Base-by-base conservation (phyloP, 306 rosid genomes). In the Myrica gale region DNA sequence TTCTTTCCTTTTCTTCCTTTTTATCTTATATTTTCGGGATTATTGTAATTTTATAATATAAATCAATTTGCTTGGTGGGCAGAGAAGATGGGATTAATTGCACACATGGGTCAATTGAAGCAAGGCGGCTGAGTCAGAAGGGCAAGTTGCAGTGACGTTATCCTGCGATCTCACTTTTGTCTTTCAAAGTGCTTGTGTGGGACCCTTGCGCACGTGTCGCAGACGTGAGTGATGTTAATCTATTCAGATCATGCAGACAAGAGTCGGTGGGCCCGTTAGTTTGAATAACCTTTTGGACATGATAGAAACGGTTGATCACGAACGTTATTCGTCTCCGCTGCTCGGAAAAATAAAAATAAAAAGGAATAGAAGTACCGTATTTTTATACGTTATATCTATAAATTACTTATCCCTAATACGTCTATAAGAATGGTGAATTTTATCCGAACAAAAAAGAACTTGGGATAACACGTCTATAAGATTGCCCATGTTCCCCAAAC, bases 61-160 rank as follows among this genome's bases (percentile, higher is more conserved):
- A 32, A 3, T 3, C 37, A 32, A 66, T 66, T 19, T 50, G 46
- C 52, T 50, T 7, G 69, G 54, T 60, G 85, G 74, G 13, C 65
- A 78, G 46, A 15, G 15, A 23, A 17, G 19, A 20, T 39, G 45
- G 80, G 69, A 32, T 70, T 55, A 69, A 80, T 80, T 81, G 68
- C n/a, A 72, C 93, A 88, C 97, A 72, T 91, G 92, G 86, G 90
- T 87, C 90, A 89, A 86, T 83, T 47, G 66, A 23, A 46, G 74
- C 83, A 73, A 63, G 91, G 92, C 89, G 83, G 97, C 90, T 82
- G 62, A 68, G 89, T 91, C 85, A 85, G 53, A 80, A 32, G 6
- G 4, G 17, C 66, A 54, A 71, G 21, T 72, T 20, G 39, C 8
- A 48, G 21, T 82, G 84, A 89, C 73, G 0, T 84, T 80, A 80